Evolutionary conservation across 2,329 filamentous ascomycete species (phyloP).

Genomic region (Tympanopsis confertula): DNA sequence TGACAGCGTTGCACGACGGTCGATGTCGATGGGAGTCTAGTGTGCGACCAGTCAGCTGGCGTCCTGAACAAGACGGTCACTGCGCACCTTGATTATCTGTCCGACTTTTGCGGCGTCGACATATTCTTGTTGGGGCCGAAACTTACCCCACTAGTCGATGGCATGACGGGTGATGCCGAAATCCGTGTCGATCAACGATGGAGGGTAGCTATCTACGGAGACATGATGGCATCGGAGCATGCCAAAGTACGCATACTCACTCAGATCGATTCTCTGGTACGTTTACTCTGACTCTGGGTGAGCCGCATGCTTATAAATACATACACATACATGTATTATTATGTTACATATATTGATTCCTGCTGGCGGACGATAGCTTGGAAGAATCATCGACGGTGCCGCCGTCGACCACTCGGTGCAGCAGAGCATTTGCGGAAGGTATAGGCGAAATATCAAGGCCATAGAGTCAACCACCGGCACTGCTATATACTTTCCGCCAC

Average conservation of each 20-base stretch:
- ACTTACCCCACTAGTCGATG: slow-evolving; percentile 66
- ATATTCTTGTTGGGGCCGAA: slow-evolving; percentile 93
- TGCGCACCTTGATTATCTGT: slow-evolving; percentile 76
- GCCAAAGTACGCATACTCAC: slow-evolving; percentile 93
- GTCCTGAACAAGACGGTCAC: slow-evolving; percentile 67
- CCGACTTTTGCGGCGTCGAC: slow-evolving; percentile 82
- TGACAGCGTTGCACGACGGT: slow-evolving; percentile 78
- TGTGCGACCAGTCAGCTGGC: slow-evolving; percentile 60
- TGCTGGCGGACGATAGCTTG: slow-evolving; percentile 41
- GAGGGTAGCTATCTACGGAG: slow-evolving; percentile 86
- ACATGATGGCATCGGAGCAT: slow-evolving; percentile 89
- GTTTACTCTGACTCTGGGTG: too few species aligned
- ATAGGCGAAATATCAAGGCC: slow-evolving; percentile 92
- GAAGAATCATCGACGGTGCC: slow-evolving; percentile 64
- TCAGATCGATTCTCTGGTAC: slow-evolving; percentile 89
- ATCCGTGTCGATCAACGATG: slow-evolving; percentile 64
- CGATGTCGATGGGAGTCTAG: slow-evolving; percentile 82
- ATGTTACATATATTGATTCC: background rate
- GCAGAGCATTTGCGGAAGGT: slow-evolving; percentile 82
- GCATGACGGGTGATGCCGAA: slow-evolving; percentile 24
- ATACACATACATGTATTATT: too few species aligned
- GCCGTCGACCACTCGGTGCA: slow-evolving; percentile 80
- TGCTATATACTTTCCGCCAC: slow-evolving; percentile 93
- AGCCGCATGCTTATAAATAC: too few species aligned
- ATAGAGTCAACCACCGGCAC: slow-evolving; percentile 94